These are phyloP conservation scores for Aspergillus coremiiformis DNA, from an alignment of 495 filamentous ascomycete genomes.

Conservation along the genomic window DNA sequence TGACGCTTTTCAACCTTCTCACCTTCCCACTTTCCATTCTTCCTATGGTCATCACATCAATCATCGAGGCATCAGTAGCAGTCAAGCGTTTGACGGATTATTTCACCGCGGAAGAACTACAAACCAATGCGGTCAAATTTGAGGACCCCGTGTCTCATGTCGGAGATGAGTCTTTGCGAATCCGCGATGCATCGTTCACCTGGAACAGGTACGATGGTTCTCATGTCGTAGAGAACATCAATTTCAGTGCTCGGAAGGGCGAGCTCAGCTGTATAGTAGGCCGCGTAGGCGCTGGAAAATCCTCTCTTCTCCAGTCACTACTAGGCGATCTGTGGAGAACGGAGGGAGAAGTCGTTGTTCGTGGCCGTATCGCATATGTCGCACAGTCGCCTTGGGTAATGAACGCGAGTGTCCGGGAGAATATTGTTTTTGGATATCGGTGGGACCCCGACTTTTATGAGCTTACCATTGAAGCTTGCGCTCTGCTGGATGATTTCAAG, in stretches of 20 bases:
- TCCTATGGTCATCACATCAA: conserved; percentile 95
- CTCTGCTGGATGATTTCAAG: conserved; percentile 83
- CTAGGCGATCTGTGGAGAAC: conserved; percentile 88
- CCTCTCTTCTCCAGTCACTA: conserved; percentile 78
- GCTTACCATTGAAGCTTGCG: conserved; percentile 87
- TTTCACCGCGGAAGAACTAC: conserved; percentile 83
- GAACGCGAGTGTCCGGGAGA: conserved; percentile 95
- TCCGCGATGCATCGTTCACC: conserved; percentile 83
- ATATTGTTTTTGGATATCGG: conserved; percentile 93
- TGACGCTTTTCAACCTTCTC: conserved; percentile 87
- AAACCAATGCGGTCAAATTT: conserved; percentile 68
- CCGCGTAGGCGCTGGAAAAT: conserved; percentile 92
- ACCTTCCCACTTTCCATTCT: conserved; percentile 92
- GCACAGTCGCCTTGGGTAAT: conserved; percentile 93
- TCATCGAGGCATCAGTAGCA: conserved; percentile 94
- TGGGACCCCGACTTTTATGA: conserved; percentile 96
- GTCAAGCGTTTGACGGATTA: conserved; percentile 79
- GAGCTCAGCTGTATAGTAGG: conserved; percentile 91
- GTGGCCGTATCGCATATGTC: conserved; percentile 81
- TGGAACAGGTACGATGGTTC: conserved; percentile 74
- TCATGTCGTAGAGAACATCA: conserved; percentile 65
- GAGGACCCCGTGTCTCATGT: conserved; percentile 58
- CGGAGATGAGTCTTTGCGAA: conserved; percentile 77
- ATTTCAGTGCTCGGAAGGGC: conserved; percentile 80
- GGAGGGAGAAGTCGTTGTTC: conserved; percentile 74